Base-by-base conservation (phyloP, 495 filamentous ascomycete genomes). In the Penicillium bialowiezense region DNA sequence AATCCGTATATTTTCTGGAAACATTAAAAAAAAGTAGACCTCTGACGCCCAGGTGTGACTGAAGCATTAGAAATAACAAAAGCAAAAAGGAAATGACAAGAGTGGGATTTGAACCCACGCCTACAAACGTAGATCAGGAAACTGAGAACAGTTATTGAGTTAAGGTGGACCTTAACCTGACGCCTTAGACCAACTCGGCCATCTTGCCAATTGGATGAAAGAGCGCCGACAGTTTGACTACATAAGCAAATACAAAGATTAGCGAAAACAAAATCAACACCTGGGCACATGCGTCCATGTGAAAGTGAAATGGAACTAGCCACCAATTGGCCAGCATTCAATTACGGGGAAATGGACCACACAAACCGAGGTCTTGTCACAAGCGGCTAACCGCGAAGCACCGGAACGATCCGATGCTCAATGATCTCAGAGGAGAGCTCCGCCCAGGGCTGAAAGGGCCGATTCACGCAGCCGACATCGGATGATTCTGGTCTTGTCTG, bases 101-200 rank as follows among this genome's bases (percentile, higher is more conserved):
- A 63, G 64, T 63, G 64, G 55, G 64, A 66, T 68, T 68, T 53
- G 64, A 68, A 68, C 64, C 55, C 64, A 63, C 63, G 64, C 63
- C 63, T 29, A 32, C 34, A 35, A 26, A 14, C 43, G 43, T 32
- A 45, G 43, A 45, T 32, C 43, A 45, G 43, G 43, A 45, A 45
- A 45, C 43, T 45, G 34, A 23, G 14, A 8, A 32, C 34, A 45
- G 43, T 45, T 45, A 15, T 45, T 18, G 45, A 48, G 52, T 50
- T 49, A 62, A 59, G 58, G 58, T 62, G 40, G 49, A 55, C 59
- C 63, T 61, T 63, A 63, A 65, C 59, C 62, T 60, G 59, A 58
- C 57, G 57, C 58, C 60, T 63, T 63, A 43, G 60, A 61, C 60
- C 57, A 60, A 59, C 63, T 63, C 60, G 56, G 60, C 60, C 60